phyloP scores from a whole-genome alignment of 2,329 filamentous ascomycete genomes.

The Ceratocystis cacaofunesta region DNA sequence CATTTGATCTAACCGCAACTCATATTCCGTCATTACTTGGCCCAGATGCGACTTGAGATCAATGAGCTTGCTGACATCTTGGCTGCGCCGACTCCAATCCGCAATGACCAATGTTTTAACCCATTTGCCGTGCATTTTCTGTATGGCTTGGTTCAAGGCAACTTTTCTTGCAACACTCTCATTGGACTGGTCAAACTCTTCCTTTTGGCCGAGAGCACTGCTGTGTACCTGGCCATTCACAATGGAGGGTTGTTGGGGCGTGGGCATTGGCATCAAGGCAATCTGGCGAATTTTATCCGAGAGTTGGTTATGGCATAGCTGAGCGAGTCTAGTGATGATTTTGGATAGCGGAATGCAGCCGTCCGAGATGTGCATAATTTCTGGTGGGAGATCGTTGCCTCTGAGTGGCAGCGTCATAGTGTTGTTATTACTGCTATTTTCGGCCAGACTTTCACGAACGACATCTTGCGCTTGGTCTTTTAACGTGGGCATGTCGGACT shows the following conservation, averaged over 20 bases:
- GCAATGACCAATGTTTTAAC: constrained; percentile 84
- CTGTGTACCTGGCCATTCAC: constrained; percentile 34
- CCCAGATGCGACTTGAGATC: constrained; percentile 68
- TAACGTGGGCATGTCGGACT: constrained; percentile 24
- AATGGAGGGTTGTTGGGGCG: constrained; percentile 19
- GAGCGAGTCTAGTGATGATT: constrained; percentile 63
- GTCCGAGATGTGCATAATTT: constrained; percentile 56
- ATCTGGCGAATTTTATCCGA: constrained; percentile 55
- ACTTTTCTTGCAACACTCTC: constrained; percentile 66
- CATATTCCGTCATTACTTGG: constrained; percentile 45
- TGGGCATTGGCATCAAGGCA: constrained; percentile 49
- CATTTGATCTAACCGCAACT: constrained; percentile 45
- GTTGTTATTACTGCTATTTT: constrained; percentile 7
- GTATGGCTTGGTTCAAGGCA: constrained; percentile 59
- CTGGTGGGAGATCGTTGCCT: constrained; percentile 45
- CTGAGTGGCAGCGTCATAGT: constrained; percentile 20
- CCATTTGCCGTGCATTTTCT: constrained; percentile 70
- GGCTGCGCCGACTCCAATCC: constrained; percentile 72
- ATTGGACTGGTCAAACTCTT: constrained; percentile 36
- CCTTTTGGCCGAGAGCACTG: constrained; percentile 18
- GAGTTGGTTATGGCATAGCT: constrained; percentile 69
- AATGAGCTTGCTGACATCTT: constrained; percentile 72
- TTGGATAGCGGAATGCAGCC: constrained; percentile 62
- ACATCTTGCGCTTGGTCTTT: constrained; percentile 20
- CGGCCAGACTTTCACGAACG: neutral